phyloP scores from a whole-genome alignment of 2,329 filamentous ascomycete species.

The Tolypocladium tropicale region DNA sequence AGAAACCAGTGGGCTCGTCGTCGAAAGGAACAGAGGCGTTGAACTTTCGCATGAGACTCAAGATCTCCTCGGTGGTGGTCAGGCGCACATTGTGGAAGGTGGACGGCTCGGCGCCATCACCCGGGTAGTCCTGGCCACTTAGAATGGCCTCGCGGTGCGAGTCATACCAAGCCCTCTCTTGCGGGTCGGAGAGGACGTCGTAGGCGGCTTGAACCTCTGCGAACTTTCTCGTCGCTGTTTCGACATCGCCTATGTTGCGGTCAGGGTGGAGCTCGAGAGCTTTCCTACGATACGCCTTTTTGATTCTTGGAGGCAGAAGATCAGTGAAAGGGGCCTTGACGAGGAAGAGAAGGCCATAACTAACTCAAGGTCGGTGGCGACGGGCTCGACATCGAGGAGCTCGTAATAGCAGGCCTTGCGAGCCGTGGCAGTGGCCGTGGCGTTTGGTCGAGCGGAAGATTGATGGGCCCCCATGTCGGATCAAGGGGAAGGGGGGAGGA shows the following conservation, averaged over 20 bases:
- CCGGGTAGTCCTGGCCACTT: constrained; percentile 45
- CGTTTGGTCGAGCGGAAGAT: constrained; percentile 27
- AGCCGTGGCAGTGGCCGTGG: constrained; percentile 25
- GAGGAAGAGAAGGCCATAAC: constrained; percentile 10
- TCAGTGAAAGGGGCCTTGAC: background rate
- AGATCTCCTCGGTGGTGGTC: constrained; percentile 72
- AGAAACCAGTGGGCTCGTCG: constrained; percentile 76
- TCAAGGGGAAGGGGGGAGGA: background rate
- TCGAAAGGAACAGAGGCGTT: constrained; percentile 68
- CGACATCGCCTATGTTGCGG: constrained; percentile 79
- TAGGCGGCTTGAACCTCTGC: constrained; percentile 90
- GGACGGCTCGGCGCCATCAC: constrained; percentile 38
- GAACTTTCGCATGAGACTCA: constrained; percentile 70
- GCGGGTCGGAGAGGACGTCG: constrained; percentile 88
- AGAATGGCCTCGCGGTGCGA: constrained; percentile 83
- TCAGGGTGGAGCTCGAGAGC: constrained; percentile 92
- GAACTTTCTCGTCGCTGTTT: constrained; percentile 74
- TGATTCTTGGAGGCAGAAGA: constrained; percentile 50
- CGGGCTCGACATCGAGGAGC: constrained; percentile 61
- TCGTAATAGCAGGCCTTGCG: constrained; percentile 82
- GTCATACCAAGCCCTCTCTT: constrained; percentile 97
- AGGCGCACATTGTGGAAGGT: constrained; percentile 60
- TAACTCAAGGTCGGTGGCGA: constrained; percentile 73
- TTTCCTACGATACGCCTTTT: constrained; percentile 83
- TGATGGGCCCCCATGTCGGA: constrained; percentile 44